Conservation (phyloP, 2,329 filamentous ascomycete genomes). For the Coccinonectria pachysandricola region DNA sequence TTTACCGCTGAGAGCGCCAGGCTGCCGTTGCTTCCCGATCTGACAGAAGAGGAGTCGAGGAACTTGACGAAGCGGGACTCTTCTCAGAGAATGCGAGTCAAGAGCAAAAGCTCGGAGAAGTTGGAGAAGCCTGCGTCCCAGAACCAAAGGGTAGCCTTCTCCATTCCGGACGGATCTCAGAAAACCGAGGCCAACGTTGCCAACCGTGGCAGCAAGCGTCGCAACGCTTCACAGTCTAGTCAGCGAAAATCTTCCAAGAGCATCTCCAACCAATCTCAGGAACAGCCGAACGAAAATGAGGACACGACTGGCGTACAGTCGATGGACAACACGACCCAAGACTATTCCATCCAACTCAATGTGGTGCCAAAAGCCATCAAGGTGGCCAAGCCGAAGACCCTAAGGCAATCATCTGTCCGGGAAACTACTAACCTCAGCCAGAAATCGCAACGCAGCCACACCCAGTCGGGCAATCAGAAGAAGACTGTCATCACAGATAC, state of each 20-base stretch:
- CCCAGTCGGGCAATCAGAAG: conserved; percentile 18
- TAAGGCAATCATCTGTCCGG: conserved; percentile 11
- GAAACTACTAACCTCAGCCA: conserved; percentile 15
- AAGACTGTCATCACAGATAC: conserved; percentile 13
- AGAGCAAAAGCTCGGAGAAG: conserved; percentile 17
- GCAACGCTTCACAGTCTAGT: conserved; percentile 9
- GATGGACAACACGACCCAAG: conserved; percentile 24
- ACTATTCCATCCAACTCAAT: conserved; percentile 24
- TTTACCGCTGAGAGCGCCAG: conserved; percentile 24
- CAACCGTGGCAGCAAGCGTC: conserved; percentile 34
- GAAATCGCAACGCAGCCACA: conserved; percentile 16
- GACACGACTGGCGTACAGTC: conserved; percentile 26
- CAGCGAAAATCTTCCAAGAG: conserved; percentile 4
- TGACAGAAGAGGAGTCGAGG: conserved; percentile 19
- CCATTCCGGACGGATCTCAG: conserved; percentile 27
- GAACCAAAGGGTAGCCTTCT: conserved; percentile 31
- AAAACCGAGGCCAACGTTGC: conserved; percentile 24
- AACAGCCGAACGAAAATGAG: conserved; percentile 22
- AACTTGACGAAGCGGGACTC: conserved; percentile 20
- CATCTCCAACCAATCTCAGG: conserved; percentile 12
- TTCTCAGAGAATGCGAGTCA: conserved; percentile 20
- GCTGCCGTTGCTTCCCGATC: conserved; percentile 16
- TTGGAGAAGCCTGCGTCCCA: conserved; percentile 15
- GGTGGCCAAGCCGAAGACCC: conserved; percentile 9
- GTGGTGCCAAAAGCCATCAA: conserved; percentile 17